These are phyloP conservation scores for Lolium rigidum DNA, from an alignment of 176 grass and related monocot genomes.

Conservation along the genomic window DNA sequence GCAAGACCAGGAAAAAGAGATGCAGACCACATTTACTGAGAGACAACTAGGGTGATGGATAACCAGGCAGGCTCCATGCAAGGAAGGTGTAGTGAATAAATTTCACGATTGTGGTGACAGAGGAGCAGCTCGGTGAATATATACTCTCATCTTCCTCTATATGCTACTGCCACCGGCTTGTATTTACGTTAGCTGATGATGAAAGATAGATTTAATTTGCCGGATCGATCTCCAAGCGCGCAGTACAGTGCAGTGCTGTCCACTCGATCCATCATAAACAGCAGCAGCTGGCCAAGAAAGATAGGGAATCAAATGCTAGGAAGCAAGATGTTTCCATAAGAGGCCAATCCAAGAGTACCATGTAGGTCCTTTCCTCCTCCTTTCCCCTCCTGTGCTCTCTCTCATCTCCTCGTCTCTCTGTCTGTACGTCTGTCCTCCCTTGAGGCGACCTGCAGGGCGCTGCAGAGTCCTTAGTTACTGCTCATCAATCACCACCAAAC, in stretches of 20 bases:
- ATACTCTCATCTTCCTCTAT: too few species aligned
- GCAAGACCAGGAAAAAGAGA: neutral
- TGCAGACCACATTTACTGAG: neutral
- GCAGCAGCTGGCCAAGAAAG: conserved; percentile 3
- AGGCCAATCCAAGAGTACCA: conserved; percentile 63
- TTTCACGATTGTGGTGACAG: neutral
- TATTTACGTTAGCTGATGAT: neutral
- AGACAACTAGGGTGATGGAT: neutral
- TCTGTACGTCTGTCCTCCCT: conserved; percentile 39
- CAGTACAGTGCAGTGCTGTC: neutral
- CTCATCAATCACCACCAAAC: conserved; percentile 49
- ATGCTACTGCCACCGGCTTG: neutral
- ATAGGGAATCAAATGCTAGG: conserved; percentile 54
- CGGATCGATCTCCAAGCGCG: neutral
- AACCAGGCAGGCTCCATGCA: neutral
- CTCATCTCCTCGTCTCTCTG: conserved; percentile 3
- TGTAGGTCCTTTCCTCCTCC: conserved; percentile 48
- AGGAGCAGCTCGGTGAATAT: neutral
- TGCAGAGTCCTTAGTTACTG: conserved; percentile 38
- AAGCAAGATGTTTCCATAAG: conserved; percentile 59
- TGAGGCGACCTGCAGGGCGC: conserved; percentile 38
- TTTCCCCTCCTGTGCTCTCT: conserved; percentile 35
- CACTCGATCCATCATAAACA: conserved; percentile 33
- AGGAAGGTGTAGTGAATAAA: neutral
- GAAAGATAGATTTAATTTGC: neutral